phyloP scores from a whole-genome alignment of 331 rosid genomes.

The Quercus phellos region DNA sequence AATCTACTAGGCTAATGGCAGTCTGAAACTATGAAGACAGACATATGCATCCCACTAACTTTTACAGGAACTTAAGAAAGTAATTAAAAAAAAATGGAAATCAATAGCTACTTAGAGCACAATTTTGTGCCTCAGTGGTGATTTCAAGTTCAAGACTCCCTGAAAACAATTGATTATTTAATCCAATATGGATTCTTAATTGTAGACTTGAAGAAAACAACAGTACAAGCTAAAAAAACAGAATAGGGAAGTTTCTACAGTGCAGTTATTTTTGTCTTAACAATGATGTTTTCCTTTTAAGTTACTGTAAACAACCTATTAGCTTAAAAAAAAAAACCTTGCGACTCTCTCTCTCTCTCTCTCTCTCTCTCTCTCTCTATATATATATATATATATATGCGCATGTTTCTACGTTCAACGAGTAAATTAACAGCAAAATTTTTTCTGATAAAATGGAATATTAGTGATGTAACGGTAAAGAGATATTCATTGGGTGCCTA shows the following conservation, averaged over 20 bases:
- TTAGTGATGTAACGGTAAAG: neutral
- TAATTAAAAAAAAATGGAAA: neutral
- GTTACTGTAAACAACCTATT: neutral
- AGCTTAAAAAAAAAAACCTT: too few species aligned
- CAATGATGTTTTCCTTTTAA: neutral
- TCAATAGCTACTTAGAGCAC: neutral
- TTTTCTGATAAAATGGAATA: too few species aligned
- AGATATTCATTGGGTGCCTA: neutral
- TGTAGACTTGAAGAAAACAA: too few species aligned
- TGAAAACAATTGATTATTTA: neutral
- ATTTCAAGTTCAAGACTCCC: neutral
- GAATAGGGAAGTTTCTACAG: neutral
- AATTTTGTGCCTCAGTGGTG: neutral
- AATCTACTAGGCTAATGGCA: neutral
- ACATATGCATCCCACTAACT: neutral
- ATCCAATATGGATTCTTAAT: neutral
- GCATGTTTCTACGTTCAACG: too few species aligned
- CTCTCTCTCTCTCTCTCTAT: too few species aligned
- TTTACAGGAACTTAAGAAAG: neutral
- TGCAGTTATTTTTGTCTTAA: neutral
- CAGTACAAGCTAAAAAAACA: too few species aligned
- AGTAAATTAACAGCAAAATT: too few species aligned
- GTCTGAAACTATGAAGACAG: neutral
- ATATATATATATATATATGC: too few species aligned
- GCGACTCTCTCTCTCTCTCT: too few species aligned